Base-by-base conservation (phyloP, 768 basidiomycete genomes). In the Lactarius deliciosus region DNA sequence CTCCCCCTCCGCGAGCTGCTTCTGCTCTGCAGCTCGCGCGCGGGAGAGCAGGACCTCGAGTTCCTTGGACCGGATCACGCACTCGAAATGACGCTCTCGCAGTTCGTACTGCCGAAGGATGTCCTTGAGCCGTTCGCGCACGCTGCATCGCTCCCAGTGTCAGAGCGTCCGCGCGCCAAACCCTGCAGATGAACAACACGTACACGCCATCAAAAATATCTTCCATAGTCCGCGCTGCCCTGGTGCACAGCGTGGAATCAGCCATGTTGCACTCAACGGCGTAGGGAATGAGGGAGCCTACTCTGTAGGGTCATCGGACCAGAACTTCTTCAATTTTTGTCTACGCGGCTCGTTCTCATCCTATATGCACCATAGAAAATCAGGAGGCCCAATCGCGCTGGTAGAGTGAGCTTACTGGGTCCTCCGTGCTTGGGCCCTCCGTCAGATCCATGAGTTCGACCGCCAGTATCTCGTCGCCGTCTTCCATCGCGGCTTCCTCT, bases 361-460 rank as follows among this genome's bases (percentile, higher is more conserved):
- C 89, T 92, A 68, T 7, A 63, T 58, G 50, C 18, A 9, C n/a
- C 50, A 11, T 25, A 25, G 36, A 25, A 47, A 30, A 15, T 65
- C 6, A 30, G 5, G 2, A 22, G 8, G 40, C 10, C 32, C 34
- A 20, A 9, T n/a, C 6, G 5, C 10, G 18, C n/a, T 20, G 22
- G 30, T 10, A 5, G 45, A 47, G 45, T 13, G 16, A 15, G 22
- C 18, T 5, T 18, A 89, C 90, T 82, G 84, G 83, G 70, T 84
- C 82, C 68, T 90, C 88, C 41, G 83, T 75, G 57, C 81, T 80
- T 8, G 86, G 80, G 38, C 84, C 85, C 61, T 89, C 86, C 8
- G 93, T 94, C 71, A 95, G 80, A 74, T 95, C 93, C 91, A 94
- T 91, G 76, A 95, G 77, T 78, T 95, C 93, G 22, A 94, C 89